Evolutionary conservation across 2,329 filamentous ascomycete species (phyloP).

Genomic region (Aureobasidium sp.): DNA sequence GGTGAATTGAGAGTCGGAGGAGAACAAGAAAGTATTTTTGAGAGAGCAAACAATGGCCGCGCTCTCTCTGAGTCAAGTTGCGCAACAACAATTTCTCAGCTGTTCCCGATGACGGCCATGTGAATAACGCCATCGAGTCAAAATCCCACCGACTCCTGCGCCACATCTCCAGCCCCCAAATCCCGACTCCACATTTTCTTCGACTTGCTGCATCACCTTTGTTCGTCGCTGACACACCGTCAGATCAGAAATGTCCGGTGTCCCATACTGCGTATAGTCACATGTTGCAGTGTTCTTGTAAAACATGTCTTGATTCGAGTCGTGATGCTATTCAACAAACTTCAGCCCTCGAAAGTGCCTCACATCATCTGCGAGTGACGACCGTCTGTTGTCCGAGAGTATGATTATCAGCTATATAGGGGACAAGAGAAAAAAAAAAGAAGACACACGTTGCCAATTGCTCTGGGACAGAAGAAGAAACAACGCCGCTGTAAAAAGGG

Average conservation of each 20-base stretch:
- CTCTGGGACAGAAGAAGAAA: background rate
- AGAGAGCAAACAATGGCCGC: background rate
- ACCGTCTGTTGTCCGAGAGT: constrained; percentile 6
- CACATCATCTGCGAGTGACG: background rate
- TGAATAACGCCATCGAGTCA: background rate
- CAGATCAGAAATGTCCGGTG: background rate
- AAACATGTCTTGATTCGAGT: background rate
- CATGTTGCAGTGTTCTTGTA: background rate
- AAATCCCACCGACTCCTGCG: background rate
- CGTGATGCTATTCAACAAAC: background rate
- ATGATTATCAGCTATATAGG: constrained; percentile 12
- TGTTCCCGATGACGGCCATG: constrained; percentile 8
- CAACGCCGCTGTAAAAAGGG: background rate
- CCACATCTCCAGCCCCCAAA: background rate
- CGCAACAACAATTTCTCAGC: constrained; percentile 4
- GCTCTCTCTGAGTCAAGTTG: background rate
- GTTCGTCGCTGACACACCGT: background rate
- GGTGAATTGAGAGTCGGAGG: background rate
- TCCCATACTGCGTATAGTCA: background rate
- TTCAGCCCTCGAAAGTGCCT: background rate
- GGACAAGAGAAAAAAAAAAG: background rate
- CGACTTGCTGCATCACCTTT: background rate
- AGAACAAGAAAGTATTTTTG: background rate
- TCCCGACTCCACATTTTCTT: background rate
- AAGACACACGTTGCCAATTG: background rate